Evolutionary conservation across 352 stramenopile species (phyloP).

Genomic region (Plasmopara halstedii): DNA sequence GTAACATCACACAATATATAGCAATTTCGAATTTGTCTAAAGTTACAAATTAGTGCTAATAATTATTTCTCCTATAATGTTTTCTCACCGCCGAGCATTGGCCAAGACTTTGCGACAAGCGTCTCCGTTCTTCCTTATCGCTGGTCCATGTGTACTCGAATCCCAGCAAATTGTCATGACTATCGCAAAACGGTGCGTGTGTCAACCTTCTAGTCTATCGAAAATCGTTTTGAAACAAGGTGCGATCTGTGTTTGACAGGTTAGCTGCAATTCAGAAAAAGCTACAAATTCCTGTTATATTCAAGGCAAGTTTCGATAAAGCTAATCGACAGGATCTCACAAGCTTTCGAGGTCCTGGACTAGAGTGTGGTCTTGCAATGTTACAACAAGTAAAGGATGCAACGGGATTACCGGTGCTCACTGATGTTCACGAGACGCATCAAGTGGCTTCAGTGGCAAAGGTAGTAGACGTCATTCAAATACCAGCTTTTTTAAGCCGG

Average conservation of each 20-base stretch:
- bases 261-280: conserved; percentile 42
- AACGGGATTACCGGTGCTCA: conserved; percentile 73
- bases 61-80: conserved; percentile 4
- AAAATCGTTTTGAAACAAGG: no score
- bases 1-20: neutral
- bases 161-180: conserved; percentile 56
- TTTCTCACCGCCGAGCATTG: conserved; percentile 35
- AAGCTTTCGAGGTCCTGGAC: conserved; percentile 71
- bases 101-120: conserved; percentile 46
- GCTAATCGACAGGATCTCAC: conserved; percentile 78
- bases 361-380: conserved; percentile 62
- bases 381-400: conserved; percentile 62
- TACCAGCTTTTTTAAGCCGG: conserved; percentile 84
- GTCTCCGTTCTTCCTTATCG: conserved; percentile 80
- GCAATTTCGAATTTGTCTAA: conserved; percentile 1
- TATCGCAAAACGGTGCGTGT: conserved; percentile 51
- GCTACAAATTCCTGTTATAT: conserved; percentile 72
- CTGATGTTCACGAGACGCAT: conserved; percentile 80
- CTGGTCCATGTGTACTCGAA: conserved; percentile 74
- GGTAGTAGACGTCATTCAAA: conserved; percentile 80
- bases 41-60: conserved; percentile 11
- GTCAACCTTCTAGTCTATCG: no score
- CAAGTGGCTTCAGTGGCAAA: conserved; percentile 60
- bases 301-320: conserved; percentile 89
- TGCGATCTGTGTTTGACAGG: conserved; percentile 16